A percentile compares a stretch with the other conserved stretches of the same genome.
Evolutionary conservation across 371 early-diverging fungal species (phyloP).

Genomic region (Capniomyces stellatus): DNA sequence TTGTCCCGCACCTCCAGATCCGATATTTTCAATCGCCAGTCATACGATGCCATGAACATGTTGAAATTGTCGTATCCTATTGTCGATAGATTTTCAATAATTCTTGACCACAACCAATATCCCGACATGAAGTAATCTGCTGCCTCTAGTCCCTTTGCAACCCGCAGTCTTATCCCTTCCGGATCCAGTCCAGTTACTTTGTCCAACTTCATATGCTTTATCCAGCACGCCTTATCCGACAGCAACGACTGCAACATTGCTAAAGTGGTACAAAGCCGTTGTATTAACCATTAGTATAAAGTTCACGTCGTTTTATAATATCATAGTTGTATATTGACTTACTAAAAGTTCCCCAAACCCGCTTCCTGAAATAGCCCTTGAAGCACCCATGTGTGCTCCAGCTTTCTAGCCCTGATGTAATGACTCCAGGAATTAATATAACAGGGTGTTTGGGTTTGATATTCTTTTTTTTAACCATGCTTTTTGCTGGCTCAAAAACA

Average conservation of each 20-base stretch:
- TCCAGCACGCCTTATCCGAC: constrained; percentile 75
- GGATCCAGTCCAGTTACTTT: constrained; percentile 76
- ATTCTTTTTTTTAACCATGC: constrained; percentile 10
- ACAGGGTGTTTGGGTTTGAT: constrained; percentile 38
- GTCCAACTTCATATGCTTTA: constrained; percentile 63
- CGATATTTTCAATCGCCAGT: constrained; percentile 77
- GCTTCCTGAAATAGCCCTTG: constrained; percentile 64
- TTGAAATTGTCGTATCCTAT: constrained; percentile 79
- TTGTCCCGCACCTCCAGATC: constrained; percentile 73
- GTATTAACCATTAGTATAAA: no score
- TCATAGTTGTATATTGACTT: no score
- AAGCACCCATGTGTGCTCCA: constrained; percentile 67
- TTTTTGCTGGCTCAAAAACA: constrained; percentile 15
- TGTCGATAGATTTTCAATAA: constrained; percentile 64
- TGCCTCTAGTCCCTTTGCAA: constrained; percentile 79
- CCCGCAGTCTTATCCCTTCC: constrained; percentile 58
- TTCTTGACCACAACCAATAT: constrained; percentile 86
- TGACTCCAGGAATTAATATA: constrained; percentile 79
- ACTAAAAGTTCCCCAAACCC: constrained; percentile 98
- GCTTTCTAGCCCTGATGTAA: constrained; percentile 76
- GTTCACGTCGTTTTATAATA: no score
- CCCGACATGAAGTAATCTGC: constrained; percentile 89
- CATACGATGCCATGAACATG: constrained; percentile 76
- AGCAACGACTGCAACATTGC: constrained; percentile 65
- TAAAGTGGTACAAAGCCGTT: no score